Percentiles rank a stretch among this genome's conserved stretches.
phyloP scores from a whole-genome alignment of 2,329 filamentous ascomycete species.

The Beauveria brongniartii region DNA sequence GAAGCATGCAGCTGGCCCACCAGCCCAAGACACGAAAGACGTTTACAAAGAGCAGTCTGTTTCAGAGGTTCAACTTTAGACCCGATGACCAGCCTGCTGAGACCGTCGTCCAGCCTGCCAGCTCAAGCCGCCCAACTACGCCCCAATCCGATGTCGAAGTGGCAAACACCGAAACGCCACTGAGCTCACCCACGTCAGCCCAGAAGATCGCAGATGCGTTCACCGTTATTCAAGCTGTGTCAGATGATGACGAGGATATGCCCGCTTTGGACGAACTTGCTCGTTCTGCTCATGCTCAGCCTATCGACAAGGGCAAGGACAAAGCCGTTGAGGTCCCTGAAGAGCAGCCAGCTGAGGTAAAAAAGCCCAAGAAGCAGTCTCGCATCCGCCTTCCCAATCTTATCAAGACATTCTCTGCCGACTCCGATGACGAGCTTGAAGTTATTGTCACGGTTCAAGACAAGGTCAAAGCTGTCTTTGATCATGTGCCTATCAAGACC shows the following conservation, averaged over 20 bases:
- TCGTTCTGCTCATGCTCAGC: conserved; percentile 24
- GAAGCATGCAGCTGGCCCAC: conserved; percentile 86
- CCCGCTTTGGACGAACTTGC: conserved; percentile 26
- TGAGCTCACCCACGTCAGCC: conserved; percentile 55
- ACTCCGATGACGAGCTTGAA: conserved; percentile 56
- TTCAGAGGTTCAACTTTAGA: conserved; percentile 75
- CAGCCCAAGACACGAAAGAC: conserved; percentile 88
- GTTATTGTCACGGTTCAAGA: conserved; percentile 44
- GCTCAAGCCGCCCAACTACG: conserved; percentile 48
- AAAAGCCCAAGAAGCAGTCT: conserved; percentile 37
- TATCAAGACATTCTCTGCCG: conserved; percentile 31
- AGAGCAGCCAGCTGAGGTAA: conserved; percentile 16
- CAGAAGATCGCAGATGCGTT: conserved; percentile 22
- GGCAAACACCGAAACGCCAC: conserved; percentile 53
- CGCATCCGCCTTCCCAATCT: conserved; percentile 41
- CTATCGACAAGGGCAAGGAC: conserved; percentile 51
- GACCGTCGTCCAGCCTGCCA: conserved; percentile 30
- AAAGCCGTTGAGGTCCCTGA: conserved; percentile 32
- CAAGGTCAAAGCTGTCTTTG: conserved; percentile 57
- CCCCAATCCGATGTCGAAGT: conserved; percentile 46
- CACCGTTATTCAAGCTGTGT: conserved; percentile 11
- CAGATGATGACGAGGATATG: conserved; percentile 27
- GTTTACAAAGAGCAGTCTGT: conserved; percentile 72
- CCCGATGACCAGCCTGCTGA: conserved; percentile 25
- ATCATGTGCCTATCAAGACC: conserved; percentile 56